phyloP scores from a whole-genome alignment of 1,284 basidiomycete species.

The Sanguinoderma infundibulare region DNA sequence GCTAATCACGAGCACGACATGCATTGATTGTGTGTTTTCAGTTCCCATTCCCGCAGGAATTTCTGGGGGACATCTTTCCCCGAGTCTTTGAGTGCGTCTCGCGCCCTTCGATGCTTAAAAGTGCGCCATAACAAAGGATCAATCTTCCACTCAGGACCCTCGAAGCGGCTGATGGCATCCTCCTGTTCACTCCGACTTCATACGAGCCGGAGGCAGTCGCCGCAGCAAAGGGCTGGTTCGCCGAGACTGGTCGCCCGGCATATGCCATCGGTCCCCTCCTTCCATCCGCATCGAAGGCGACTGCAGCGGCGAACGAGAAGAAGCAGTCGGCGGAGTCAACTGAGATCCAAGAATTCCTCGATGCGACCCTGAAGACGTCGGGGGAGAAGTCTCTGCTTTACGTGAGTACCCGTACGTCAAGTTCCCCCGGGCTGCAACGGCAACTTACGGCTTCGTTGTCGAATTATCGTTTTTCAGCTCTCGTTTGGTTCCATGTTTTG shows the following conservation, averaged over 20 bases:
- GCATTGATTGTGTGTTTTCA: not conserved
- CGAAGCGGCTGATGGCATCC: conserved; percentile 16
- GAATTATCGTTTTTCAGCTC: conserved; percentile 11
- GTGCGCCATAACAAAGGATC: conserved; percentile 11
- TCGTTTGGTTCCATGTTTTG: conserved; percentile 28
- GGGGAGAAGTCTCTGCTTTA: conserved; percentile 30
- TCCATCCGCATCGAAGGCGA: conserved; percentile 11
- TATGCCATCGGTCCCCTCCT: conserved; percentile 23
- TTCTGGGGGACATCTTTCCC: conserved; percentile 5
- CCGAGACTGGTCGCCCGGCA: conserved; percentile 16
- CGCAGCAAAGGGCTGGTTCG: conserved; percentile 22
- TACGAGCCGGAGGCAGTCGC: conserved; percentile 26
- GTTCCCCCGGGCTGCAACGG: not conserved
- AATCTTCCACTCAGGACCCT: conserved; percentile 7
- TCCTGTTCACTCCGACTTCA: conserved; percentile 23
- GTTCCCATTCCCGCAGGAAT: not conserved
- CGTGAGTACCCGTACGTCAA: conserved; percentile 13
- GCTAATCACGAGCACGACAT: not conserved
- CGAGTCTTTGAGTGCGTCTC: not conserved
- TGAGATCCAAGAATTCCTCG: conserved; percentile 26
- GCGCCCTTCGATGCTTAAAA: not conserved
- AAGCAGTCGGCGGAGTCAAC: conserved; percentile 13
- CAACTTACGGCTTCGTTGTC: not conserved
- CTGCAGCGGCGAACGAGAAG: conserved; percentile 15
- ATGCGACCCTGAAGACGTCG: conserved; percentile 15